These are phyloP conservation scores for Pseudonitzschia multistriata DNA, from an alignment of 108 stramenopile species.

Conservation along the genomic window DNA sequence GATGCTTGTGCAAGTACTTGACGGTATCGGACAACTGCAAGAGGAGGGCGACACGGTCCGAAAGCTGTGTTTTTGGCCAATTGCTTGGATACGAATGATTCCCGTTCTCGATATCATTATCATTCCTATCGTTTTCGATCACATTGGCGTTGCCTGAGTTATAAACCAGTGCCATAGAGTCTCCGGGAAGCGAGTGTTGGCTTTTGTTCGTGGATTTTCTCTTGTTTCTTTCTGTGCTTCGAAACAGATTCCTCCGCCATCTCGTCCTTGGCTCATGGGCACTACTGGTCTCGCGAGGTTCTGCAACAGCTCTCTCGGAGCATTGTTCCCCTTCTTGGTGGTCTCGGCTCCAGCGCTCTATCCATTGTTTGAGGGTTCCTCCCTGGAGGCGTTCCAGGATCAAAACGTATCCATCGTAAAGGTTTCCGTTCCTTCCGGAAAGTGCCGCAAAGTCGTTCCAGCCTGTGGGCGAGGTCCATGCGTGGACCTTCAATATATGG, in stretches of 20 bases:
- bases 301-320: neutral
- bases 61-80: neutral
- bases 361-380: conserved; percentile 38
- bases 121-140: neutral
- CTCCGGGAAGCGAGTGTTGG: neutral
- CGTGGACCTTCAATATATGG: conserved; percentile 15
- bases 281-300: neutral
- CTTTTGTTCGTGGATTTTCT: neutral
- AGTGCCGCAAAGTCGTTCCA: neutral
- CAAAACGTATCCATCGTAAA: conserved; percentile 43
- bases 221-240: neutral
- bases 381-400: conserved; percentile 42
- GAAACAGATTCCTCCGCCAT: neutral
- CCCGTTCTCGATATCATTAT: neutral
- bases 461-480: neutral
- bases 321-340: neutral
- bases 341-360: conserved; percentile 27
- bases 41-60: neutral
- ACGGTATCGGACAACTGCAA: conserved; percentile 33
- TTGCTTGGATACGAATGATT: neutral
- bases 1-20: conserved; percentile 54
- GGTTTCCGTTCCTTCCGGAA: neutral
- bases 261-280: neutral
- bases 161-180: neutral
- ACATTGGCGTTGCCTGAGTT: neutral